Percentiles rank a stretch among this genome's conserved stretches.
phyloP scores from a whole-genome alignment of 73 alveolate genomes.

The Uronychia binucleata region DNA sequence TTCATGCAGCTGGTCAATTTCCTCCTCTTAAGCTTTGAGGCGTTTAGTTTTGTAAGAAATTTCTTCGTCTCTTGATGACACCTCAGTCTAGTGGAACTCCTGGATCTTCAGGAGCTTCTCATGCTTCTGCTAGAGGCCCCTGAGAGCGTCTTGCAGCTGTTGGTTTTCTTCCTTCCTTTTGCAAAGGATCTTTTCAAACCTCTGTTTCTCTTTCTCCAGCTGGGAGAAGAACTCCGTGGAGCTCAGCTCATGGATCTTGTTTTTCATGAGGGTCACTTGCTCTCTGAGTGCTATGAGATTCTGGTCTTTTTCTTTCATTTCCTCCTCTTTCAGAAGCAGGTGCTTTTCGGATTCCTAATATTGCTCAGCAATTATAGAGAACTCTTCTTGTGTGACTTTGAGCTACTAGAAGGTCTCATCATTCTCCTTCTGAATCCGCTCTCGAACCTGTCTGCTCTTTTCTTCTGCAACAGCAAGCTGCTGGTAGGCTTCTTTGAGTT shows the following conservation, averaged over 20 bases:
- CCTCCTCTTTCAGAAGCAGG: background rate
- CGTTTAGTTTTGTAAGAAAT: conserved; percentile 10
- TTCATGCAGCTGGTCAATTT: conserved; percentile 13
- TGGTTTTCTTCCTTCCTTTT: background rate
- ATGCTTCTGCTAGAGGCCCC: background rate
- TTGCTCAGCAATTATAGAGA: background rate
- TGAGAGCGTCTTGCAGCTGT: background rate
- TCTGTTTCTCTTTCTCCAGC: background rate
- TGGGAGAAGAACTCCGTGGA: no score
- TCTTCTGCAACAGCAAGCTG: background rate
- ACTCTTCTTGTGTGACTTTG: background rate
- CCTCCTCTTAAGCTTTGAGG: conserved; percentile 34
- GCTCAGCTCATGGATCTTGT: no score
- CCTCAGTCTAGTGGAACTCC: conserved; percentile 21
- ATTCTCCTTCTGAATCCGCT: background rate
- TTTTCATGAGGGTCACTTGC: no score
- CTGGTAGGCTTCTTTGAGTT: background rate
- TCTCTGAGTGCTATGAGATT: no score
- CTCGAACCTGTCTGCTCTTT: background rate
- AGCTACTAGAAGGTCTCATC: background rate
- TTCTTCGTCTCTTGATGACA: conserved; percentile 15
- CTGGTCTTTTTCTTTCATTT: background rate
- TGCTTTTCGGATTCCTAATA: background rate
- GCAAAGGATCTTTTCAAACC: background rate
- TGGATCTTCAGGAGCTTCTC: conserved; percentile 1